These are phyloP conservation scores for Biscogniauxia mediterranea DNA, from an alignment of 2,329 filamentous ascomycete genomes.

Conservation along the genomic window DNA sequence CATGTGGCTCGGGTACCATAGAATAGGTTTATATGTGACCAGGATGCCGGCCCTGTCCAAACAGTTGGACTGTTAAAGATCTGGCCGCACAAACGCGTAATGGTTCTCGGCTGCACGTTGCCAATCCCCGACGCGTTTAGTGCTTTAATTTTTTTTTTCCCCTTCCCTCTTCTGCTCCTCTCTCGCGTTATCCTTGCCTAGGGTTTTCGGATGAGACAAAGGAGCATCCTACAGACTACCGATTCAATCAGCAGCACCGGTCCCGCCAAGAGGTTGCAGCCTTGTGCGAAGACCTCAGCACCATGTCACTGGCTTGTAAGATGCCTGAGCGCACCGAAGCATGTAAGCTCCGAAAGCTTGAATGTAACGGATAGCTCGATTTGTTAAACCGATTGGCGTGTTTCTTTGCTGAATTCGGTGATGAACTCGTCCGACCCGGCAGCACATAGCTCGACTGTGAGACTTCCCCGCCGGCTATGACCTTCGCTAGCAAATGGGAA, in stretches of 20 bases:
- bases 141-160: conserved; percentile 3
- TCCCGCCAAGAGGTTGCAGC: conserved; percentile 21
- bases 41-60: background rate
- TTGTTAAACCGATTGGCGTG: conserved; percentile 9
- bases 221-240: conserved; percentile 11
- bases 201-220: conserved; percentile 9
- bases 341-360: conserved; percentile 5
- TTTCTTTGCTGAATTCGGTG: conserved; percentile 8
- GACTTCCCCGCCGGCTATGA: background rate
- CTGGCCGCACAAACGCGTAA: conserved; percentile 14
- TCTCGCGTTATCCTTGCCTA: conserved; percentile 19
- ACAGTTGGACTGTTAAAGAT: conserved; percentile 7
- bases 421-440: background rate
- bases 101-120: conserved; percentile 15
- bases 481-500: background rate
- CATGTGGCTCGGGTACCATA: background rate
- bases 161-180: background rate
- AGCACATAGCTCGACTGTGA: background rate
- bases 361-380: conserved; percentile 15
- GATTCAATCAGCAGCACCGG: conserved; percentile 11
- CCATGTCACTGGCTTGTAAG: conserved; percentile 9
- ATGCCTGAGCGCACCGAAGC: background rate
- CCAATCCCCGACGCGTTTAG: conserved; percentile 20
- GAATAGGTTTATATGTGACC: background rate
- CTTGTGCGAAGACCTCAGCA: conserved; percentile 8